These are phyloP conservation scores for Cymbopogon flexuosus DNA, from an alignment of 202 grass and related monocot species.

Conservation along the genomic window DNA sequence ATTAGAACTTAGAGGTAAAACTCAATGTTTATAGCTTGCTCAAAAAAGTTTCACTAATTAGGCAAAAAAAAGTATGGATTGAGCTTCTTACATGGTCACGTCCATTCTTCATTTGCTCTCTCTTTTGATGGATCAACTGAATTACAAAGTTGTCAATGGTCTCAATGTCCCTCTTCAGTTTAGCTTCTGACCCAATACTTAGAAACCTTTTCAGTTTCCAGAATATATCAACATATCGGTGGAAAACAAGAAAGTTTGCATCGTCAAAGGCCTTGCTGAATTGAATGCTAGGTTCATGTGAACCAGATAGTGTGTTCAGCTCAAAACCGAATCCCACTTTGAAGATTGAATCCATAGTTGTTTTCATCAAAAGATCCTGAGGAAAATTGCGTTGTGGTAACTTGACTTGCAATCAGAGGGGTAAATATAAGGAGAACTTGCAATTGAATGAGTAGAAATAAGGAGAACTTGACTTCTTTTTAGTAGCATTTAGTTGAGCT, in stretches of 20 bases:
- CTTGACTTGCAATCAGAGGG: neutral
- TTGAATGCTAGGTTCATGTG: slow-evolving; percentile 32
- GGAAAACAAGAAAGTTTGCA: slow-evolving; percentile 46
- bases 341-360: slow-evolving; percentile 61
- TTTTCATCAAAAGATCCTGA: slow-evolving; percentile 55
- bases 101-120: slow-evolving; percentile 32
- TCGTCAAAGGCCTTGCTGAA: slow-evolving; percentile 61
- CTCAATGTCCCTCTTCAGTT: slow-evolving; percentile 50
- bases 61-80: neutral
- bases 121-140: slow-evolving; percentile 54
- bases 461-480: neutral
- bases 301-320: slow-evolving; percentile 44
- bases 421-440: neutral
- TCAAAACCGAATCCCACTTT: slow-evolving; percentile 55
- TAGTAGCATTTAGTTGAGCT: neutral
- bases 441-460: neutral
- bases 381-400: neutral
- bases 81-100: slow-evolving; percentile 25
- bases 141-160: slow-evolving; percentile 64
- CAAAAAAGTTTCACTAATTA: too few relatives aligned
- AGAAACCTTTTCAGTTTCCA: slow-evolving; percentile 60
- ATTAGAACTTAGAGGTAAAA: neutral
- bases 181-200: slow-evolving; percentile 63
- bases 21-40: neutral
- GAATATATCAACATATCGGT: slow-evolving; percentile 59